Conservation (phyloP, 176 grass and related monocot genomes). For the Hordeum marinum region DNA sequence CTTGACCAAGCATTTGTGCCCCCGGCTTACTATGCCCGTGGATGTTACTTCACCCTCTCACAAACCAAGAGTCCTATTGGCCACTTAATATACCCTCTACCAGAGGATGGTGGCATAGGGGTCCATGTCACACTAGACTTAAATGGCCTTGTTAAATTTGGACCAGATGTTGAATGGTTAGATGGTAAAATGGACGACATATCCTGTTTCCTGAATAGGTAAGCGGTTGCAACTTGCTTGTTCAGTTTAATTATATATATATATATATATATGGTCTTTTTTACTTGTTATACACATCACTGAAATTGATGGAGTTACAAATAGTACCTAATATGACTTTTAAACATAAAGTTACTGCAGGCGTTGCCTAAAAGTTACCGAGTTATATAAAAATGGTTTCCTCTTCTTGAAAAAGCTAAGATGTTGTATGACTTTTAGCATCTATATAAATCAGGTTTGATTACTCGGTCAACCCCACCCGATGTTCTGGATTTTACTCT, state of each 20-base stretch:
- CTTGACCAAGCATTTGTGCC: constrained; percentile 54
- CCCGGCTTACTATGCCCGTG: constrained; percentile 64
- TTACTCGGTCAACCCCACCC: constrained; percentile 58
- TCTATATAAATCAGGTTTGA: constrained; percentile 58
- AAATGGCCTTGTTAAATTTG: constrained; percentile 79
- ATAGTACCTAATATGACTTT: background rate
- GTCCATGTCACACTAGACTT: constrained; percentile 88
- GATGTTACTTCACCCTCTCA: constrained; percentile 86
- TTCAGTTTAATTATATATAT: background rate
- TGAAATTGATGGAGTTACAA: background rate
- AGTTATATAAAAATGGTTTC: background rate
- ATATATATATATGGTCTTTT: background rate
- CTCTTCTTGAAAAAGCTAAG: background rate
- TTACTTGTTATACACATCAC: background rate
- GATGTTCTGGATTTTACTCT: constrained; percentile 67
- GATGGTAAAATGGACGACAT: constrained; percentile 44
- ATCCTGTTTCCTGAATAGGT: constrained; percentile 75
- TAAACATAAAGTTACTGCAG: background rate
- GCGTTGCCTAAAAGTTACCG: background rate
- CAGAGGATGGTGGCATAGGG: constrained; percentile 91
- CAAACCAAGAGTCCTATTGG: constrained; percentile 71
- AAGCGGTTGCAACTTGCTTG: constrained; percentile 19
- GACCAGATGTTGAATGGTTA: constrained; percentile 97
- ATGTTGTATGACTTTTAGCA: constrained; percentile 16
- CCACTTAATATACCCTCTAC: constrained; percentile 90